Evolutionary conservation across 441 rosid species (phyloP).

Genomic region (Corymbia calophylla): DNA sequence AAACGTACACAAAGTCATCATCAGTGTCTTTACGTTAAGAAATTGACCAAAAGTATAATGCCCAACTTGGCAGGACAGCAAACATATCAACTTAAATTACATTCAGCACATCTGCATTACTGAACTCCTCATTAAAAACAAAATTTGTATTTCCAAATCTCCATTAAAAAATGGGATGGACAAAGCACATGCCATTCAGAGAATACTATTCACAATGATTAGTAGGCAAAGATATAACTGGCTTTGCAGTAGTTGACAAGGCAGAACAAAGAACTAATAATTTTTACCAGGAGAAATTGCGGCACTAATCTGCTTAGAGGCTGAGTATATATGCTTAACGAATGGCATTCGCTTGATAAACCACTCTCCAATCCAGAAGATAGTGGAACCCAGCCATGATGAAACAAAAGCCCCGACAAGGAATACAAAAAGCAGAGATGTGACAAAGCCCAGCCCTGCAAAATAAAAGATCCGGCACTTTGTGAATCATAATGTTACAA

Average conservation of each 20-base stretch:
- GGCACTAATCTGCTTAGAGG: constrained; percentile 93
- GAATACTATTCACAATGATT: not conserved
- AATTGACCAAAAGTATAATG: not conserved
- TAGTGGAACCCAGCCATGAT: constrained; percentile 91
- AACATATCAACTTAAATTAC: not conserved
- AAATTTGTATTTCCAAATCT: not conserved
- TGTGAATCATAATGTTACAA: not conserved
- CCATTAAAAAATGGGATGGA: not conserved
- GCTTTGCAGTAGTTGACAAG: not conserved
- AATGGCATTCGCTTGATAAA: constrained; percentile 93
- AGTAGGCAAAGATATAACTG: not conserved
- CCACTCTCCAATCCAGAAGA: constrained; percentile 90
- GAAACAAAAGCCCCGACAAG: constrained; percentile 89
- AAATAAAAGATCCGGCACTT: not conserved
- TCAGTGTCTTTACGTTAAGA: not conserved
- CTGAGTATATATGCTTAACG: constrained; percentile 80
- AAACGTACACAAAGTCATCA: not conserved
- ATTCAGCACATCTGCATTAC: not conserved
- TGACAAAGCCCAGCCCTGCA: constrained; percentile 93
- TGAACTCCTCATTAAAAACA: not conserved
- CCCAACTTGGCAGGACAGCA: not conserved
- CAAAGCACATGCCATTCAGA: not conserved
- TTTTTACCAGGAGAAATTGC: constrained; percentile 84
- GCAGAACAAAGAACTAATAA: not conserved
- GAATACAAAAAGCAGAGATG: constrained; percentile 80